Evolutionary conservation across 305 asterid genomes (phyloP).

Genomic region (Fraxinus latifolia): DNA sequence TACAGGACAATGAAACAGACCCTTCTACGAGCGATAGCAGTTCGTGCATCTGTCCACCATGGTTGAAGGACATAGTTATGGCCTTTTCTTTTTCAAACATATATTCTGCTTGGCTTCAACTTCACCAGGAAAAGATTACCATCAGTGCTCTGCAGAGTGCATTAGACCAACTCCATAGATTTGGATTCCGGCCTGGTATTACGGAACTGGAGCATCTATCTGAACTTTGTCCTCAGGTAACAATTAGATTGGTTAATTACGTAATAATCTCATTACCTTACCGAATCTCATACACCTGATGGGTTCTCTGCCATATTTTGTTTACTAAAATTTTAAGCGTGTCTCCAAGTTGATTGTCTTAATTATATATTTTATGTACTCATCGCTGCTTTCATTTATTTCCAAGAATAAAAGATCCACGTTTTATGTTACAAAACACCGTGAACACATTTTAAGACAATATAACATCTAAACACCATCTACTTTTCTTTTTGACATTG

Average conservation of each 20-base stretch:
- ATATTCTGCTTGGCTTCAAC: conserved; percentile 62
- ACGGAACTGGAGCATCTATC: conserved; percentile 63
- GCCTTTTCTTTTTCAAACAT: conserved; percentile 55
- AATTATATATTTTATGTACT: background rate
- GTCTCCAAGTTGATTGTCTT: background rate
- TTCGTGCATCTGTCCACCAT: conserved; percentile 62
- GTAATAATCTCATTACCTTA: conserved; percentile 13
- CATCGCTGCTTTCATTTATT: background rate
- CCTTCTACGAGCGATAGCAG: conserved; percentile 29
- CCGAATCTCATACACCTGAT: background rate
- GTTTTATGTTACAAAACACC: background rate
- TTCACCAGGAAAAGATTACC: conserved; percentile 43
- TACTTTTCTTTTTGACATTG: background rate
- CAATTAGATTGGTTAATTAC: conserved; percentile 21
- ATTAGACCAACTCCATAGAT: conserved; percentile 46
- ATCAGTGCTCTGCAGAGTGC: conserved; percentile 37
- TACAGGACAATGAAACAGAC: conserved; percentile 26
- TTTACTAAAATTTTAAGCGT: background rate
- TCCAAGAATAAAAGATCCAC: background rate
- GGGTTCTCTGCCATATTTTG: background rate
- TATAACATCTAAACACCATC: background rate
- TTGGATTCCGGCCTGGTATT: conserved; percentile 44
- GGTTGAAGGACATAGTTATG: conserved; percentile 67
- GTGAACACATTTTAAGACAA: background rate
- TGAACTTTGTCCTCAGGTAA: conserved; percentile 74